phyloP scores from a whole-genome alignment of 225 moss, liverwort and hornwort genomes.

The Anthoceros angustus region DNA sequence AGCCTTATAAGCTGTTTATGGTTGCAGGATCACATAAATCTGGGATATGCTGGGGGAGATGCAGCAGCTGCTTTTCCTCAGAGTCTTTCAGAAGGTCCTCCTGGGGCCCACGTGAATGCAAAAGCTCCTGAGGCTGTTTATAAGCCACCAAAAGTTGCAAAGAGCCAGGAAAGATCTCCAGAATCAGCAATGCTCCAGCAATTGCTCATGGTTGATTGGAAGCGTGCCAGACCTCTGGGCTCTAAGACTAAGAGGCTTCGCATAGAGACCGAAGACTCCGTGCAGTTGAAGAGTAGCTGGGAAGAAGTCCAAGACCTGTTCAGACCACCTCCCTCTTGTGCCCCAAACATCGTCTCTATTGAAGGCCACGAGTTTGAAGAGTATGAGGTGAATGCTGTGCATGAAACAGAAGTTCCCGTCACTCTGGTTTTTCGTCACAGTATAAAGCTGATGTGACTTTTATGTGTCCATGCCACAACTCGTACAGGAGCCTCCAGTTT shows the following conservation, averaged over 20 bases:
- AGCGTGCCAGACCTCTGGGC: slow-evolving; percentile 64
- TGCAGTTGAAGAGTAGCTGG: slow-evolving; percentile 57
- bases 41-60: slow-evolving; percentile 2
- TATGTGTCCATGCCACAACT: neutral
- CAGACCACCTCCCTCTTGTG: slow-evolving; percentile 62
- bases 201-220: slow-evolving; percentile 68
- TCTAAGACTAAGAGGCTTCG: slow-evolving; percentile 76
- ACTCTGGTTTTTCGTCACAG: neutral
- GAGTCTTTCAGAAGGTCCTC: neutral
- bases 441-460: no score
- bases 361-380: slow-evolving; percentile 99
- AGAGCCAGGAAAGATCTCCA: slow-evolving; percentile 16
- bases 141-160: slow-evolving; percentile 26
- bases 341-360: slow-evolving; percentile 60
- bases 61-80: neutral
- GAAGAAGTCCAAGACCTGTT: slow-evolving; percentile 86
- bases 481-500: slow-evolving; percentile 81
- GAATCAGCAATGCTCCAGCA: slow-evolving; percentile 41
- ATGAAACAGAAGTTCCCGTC: neutral
- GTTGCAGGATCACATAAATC: neutral
- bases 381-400: slow-evolving; percentile 40
- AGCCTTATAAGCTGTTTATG: neutral
- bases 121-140: slow-evolving; percentile 23
- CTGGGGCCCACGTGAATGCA: neutral
- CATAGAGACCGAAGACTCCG: slow-evolving; percentile 67